These are phyloP conservation scores for Penicillium sp. DNA, from an alignment of 2,329 filamentous ascomycete species.

Conservation along the genomic window DNA sequence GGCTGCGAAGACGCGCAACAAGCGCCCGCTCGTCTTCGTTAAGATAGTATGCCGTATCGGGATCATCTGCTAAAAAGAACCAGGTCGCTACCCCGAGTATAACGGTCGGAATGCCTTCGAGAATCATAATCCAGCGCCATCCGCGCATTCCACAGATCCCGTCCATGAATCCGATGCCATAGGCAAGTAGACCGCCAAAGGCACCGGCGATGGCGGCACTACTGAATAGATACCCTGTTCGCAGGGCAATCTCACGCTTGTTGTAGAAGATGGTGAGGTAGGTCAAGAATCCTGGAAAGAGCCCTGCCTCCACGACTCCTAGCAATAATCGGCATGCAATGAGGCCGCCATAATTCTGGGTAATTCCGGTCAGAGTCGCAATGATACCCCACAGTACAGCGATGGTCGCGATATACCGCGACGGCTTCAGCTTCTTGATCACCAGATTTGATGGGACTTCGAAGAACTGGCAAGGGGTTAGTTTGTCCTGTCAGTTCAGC, in stretches of 20 bases:
- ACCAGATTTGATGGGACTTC: slow-evolving; percentile 67
- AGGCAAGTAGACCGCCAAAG: slow-evolving; percentile 71
- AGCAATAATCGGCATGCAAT: slow-evolving; percentile 69
- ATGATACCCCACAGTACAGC: slow-evolving; percentile 61
- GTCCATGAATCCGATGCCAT: slow-evolving; percentile 71
- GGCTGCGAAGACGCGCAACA: slow-evolving; percentile 51
- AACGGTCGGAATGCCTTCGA: slow-evolving; percentile 59
- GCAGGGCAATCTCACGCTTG: slow-evolving; percentile 68
- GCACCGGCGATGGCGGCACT: slow-evolving; percentile 69
- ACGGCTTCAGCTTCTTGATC: slow-evolving; percentile 63
- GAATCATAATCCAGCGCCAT: slow-evolving; percentile 70
- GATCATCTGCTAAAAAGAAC: slow-evolving; percentile 65
- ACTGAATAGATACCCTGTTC: slow-evolving; percentile 70
- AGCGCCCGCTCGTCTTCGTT: slow-evolving; percentile 60
- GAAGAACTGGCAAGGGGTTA: slow-evolving; percentile 43
- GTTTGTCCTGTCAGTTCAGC: background rate
- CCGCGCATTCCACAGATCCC: slow-evolving; percentile 63
- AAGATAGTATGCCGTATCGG: slow-evolving; percentile 64
- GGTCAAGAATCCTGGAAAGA: slow-evolving; percentile 67
- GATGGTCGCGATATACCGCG: slow-evolving; percentile 56
- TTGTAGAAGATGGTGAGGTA: slow-evolving; percentile 78
- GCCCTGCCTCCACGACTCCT: slow-evolving; percentile 67
- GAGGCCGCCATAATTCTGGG: slow-evolving; percentile 63
- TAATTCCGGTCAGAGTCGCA: slow-evolving; percentile 60
- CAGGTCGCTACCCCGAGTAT: slow-evolving; percentile 57